Evolutionary conservation across 306 rosid species (phyloP).

Genomic region (Astragalus membranaceus): DNA sequence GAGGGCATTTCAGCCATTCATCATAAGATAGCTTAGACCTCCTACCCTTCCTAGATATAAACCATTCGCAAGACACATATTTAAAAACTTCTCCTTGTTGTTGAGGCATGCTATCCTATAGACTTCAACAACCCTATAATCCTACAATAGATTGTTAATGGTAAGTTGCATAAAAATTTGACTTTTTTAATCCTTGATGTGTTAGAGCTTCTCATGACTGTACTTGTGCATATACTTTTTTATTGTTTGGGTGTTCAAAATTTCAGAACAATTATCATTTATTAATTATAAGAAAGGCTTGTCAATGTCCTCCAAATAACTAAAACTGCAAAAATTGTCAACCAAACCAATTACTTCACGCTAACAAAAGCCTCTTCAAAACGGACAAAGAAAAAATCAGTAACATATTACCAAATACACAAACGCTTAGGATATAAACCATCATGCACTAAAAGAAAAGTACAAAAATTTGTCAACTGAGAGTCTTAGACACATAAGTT

Average conservation of each 20-base stretch:
- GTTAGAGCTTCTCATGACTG: neutral
- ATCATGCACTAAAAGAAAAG: neutral
- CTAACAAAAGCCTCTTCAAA: constrained; percentile 19
- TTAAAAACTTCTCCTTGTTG: constrained; percentile 21
- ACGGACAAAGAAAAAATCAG: constrained; percentile 5
- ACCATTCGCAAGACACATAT: no score
- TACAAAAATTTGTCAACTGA: constrained; percentile 3
- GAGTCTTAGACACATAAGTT: neutral
- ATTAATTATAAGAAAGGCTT: neutral
- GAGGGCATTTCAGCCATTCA: no score
- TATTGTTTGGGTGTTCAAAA: constrained; percentile 22
- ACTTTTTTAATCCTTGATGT: neutral
- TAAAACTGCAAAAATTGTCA: constrained; percentile 24
- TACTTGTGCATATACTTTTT: neutral
- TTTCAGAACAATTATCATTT: constrained; percentile 18
- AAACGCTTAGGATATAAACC: neutral
- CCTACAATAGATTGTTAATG: constrained; percentile 6
- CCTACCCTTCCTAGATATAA: no score
- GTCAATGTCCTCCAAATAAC: constrained; percentile 26
- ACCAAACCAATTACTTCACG: constrained; percentile 27
- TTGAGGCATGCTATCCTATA: constrained; percentile 6
- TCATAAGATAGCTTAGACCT: no score
- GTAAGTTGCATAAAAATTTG: neutral
- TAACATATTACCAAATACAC: neutral
- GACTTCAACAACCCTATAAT: constrained; percentile 26